Evolutionary conservation across 2,329 filamentous ascomycete species (phyloP).

Genomic region (Fusarium scirpi): DNA sequence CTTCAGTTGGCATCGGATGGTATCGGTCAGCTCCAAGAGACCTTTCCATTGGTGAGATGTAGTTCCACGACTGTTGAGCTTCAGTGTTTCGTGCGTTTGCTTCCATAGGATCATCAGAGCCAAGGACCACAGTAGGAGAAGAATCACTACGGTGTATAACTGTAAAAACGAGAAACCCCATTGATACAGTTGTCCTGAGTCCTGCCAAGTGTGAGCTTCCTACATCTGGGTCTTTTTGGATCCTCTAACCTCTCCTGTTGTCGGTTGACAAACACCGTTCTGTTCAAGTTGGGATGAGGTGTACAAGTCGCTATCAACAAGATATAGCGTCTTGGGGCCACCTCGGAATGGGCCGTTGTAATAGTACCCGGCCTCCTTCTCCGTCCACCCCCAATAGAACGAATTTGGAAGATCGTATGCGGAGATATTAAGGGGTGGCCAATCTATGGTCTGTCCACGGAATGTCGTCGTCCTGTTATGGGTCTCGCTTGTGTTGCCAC

Average conservation of each 20-base stretch:
- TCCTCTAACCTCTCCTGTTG: not conserved
- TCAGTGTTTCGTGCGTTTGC: not conserved
- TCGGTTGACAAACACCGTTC: conserved; percentile 10
- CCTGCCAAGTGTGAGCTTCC: rapidly evolving
- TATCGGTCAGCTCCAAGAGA: not conserved
- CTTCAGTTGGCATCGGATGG: not conserved
- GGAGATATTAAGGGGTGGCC: conserved; percentile 11
- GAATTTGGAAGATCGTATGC: not conserved
- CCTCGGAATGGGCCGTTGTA: not conserved
- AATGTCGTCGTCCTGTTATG: not conserved
- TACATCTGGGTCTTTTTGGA: rapidly evolving
- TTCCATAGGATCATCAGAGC: not conserved
- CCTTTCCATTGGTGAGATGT: conserved; percentile 1
- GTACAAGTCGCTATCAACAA: not conserved
- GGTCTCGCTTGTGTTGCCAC: rapidly evolving
- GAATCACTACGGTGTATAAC: not conserved
- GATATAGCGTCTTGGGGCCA: rapidly evolving
- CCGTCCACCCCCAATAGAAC: conserved; percentile 1
- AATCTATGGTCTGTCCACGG: not conserved
- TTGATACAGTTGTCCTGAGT: not conserved
- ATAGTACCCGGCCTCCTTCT: no score
- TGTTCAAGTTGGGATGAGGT: not conserved
- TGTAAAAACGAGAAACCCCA: conserved; percentile 31
- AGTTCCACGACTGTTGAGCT: not conserved
- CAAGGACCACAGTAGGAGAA: not conserved